These are phyloP conservation scores for Boletellus sp. DNA, from an alignment of 768 basidiomycete species.

Conservation along the genomic window DNA sequence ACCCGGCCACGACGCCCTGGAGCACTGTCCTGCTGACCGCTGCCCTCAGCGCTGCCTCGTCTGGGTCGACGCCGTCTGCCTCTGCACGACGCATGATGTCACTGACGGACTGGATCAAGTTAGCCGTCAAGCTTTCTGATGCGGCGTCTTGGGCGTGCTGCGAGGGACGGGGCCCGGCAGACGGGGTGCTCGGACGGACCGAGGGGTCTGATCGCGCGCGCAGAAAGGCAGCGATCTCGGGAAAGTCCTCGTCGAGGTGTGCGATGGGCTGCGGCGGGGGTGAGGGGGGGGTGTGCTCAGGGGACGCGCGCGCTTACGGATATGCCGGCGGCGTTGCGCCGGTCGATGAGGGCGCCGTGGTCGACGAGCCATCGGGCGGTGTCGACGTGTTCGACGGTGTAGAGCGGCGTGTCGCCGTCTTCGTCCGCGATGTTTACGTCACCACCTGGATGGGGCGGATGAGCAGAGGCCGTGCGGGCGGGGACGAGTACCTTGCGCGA, in stretches of 20 bases:
- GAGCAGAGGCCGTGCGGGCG: background rate
- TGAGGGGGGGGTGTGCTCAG: slow-evolving; percentile 9
- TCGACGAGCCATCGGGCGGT: slow-evolving; percentile 77
- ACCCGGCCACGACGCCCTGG: slow-evolving; percentile 62
- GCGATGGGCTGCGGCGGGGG: slow-evolving; percentile 49
- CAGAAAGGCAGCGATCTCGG: slow-evolving; percentile 60
- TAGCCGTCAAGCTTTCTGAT: slow-evolving; percentile 66
- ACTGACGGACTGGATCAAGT: slow-evolving; percentile 61
- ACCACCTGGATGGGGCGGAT: slow-evolving; percentile 51
- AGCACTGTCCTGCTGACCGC: slow-evolving; percentile 63
- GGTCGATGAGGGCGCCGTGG: slow-evolving; percentile 64
- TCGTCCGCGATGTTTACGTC: slow-evolving; percentile 82
- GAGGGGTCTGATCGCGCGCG: slow-evolving; percentile 34
- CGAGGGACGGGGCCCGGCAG: slow-evolving; percentile 40
- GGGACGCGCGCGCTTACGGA: slow-evolving; percentile 56
- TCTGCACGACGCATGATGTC: slow-evolving; percentile 63
- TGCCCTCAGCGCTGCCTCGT: slow-evolving; percentile 53
- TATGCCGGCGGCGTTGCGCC: slow-evolving; percentile 66
- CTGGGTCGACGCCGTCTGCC: slow-evolving; percentile 58
- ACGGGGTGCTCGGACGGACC: background rate
- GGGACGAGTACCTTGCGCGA: slow-evolving; percentile 52
- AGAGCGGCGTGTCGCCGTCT: slow-evolving; percentile 90
- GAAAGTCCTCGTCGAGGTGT: slow-evolving; percentile 68
- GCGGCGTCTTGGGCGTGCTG: slow-evolving; percentile 65
- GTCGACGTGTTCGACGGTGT: slow-evolving; percentile 79